These are phyloP conservation scores for Rutstroemia sydowiana DNA, from an alignment of 2,329 filamentous ascomycete species.

Conservation along the genomic window DNA sequence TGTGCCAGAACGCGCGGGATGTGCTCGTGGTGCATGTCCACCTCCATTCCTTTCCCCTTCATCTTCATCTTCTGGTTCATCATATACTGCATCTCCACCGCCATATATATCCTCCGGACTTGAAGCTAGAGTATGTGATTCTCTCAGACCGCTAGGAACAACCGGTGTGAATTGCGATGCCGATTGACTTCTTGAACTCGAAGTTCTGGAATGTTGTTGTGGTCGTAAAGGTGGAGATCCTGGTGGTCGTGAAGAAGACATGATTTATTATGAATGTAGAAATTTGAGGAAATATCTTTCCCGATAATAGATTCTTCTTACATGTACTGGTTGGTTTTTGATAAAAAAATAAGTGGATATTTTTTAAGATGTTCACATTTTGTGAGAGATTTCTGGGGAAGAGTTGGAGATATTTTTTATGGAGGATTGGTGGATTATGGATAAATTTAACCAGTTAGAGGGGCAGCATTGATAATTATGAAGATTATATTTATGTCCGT, in stretches of 20 bases:
- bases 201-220: neutral
- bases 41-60: neutral
- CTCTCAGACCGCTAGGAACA: conserved; percentile 25
- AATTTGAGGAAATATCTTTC: neutral
- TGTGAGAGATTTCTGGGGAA: too few species aligned
- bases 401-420: too few species aligned
- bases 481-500: neutral
- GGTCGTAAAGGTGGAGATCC: conserved; percentile 1
- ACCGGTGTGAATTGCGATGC: conserved; percentile 15
- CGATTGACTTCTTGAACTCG: conserved; percentile 4
- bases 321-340: too few species aligned
- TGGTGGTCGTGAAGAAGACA: conserved; percentile 5
- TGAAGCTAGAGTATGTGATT: conserved; percentile 21
- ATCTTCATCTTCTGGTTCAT: conserved; percentile 10
- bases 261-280: neutral
- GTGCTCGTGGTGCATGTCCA: conserved; percentile 16
- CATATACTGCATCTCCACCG: conserved; percentile 12
- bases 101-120: conserved; percentile 20
- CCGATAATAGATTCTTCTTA: neutral
- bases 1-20: conserved; percentile 16
- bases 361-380: too few species aligned
- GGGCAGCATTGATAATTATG: neutral
- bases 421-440: neutral
- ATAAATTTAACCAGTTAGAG: neutral
- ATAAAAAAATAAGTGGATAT: too few species aligned